Conservation (phyloP, 352 stramenopile species). For the Hyaloperonospora arabidopsidis region DNA sequence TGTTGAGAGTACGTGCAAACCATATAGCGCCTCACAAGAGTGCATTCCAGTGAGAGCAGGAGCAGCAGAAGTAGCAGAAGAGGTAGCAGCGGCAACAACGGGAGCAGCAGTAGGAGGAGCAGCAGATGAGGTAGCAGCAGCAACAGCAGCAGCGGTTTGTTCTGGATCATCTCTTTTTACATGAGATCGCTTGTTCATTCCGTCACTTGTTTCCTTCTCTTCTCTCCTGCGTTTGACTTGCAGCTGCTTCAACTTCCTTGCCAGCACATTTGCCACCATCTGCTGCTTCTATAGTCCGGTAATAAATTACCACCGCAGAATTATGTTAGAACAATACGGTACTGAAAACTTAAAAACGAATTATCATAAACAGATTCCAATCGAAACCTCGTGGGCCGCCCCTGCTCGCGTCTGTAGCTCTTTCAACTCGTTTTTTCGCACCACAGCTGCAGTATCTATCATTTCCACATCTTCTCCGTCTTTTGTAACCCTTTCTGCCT, state of each 20-base stretch:
- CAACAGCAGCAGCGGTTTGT: background rate
- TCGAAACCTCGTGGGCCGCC: slow-evolving; percentile 27
- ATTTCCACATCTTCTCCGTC: background rate
- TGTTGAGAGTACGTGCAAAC: background rate
- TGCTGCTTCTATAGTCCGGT: slow-evolving; percentile 25
- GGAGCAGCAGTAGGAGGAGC: background rate
- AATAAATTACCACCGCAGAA: background rate
- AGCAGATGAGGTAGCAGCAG: no score
- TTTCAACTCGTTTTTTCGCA: slow-evolving; percentile 35
- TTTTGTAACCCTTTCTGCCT: background rate
- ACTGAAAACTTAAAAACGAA: background rate
- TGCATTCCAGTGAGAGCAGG: slow-evolving; percentile 12
- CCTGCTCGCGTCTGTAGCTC: slow-evolving; percentile 26
- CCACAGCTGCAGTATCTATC: background rate
- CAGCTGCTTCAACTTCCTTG: slow-evolving; percentile 25
- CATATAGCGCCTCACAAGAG: slow-evolving; percentile 19
- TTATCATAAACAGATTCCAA: background rate
- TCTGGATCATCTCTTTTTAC: background rate
- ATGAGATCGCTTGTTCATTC: slow-evolving; percentile 17
- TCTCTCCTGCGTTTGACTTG: slow-evolving; percentile 26
- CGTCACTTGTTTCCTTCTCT: slow-evolving; percentile 5
- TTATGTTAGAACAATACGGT: background rate
- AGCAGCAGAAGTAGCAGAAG: no score
- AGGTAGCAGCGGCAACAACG: background rate
- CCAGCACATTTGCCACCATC: slow-evolving; percentile 17